Percentiles rank a stretch among this genome's conserved stretches.
phyloP scores from a whole-genome alignment of 176 grass and related monocot genomes.

The Triticum dicoccoides region DNA sequence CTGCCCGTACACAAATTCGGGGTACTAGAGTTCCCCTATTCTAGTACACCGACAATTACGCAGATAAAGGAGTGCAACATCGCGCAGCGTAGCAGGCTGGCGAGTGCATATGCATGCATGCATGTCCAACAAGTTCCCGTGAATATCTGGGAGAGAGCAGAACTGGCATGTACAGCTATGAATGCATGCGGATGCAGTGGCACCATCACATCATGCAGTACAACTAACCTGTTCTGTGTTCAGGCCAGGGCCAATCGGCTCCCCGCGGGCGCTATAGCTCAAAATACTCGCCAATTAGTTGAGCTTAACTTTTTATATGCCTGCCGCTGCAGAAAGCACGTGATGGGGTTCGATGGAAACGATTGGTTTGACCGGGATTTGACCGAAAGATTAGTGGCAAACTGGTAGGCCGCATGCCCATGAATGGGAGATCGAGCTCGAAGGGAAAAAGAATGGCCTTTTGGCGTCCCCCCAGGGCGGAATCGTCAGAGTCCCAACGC shows the following conservation, averaged over 20 bases:
- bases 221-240: neutral
- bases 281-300: neutral
- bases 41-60: too few species aligned
- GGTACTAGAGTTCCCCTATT: too few species aligned
- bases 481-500: slow-evolving; percentile 35
- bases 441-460: neutral
- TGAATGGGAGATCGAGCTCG: neutral
- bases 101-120: neutral
- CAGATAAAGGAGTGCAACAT: neutral
- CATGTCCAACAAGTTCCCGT: slow-evolving; percentile 14
- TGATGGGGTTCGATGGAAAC: neutral
- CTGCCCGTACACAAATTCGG: too few species aligned
- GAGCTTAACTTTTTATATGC: neutral
- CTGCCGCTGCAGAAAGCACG: slow-evolving; percentile 4
- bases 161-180: neutral
- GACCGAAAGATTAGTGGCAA: slow-evolving; percentile 1
- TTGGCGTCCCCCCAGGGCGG: neutral
- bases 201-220: slow-evolving; percentile 20
- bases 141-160: neutral
- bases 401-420: neutral
- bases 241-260: neutral
- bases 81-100: neutral
- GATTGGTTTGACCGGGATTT: slow-evolving; percentile 37
- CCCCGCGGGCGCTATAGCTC: neutral
- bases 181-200: slow-evolving; percentile 2